phyloP scores from a whole-genome alignment of 2,329 filamentous ascomycete genomes.

The Xylaria sp. region DNA sequence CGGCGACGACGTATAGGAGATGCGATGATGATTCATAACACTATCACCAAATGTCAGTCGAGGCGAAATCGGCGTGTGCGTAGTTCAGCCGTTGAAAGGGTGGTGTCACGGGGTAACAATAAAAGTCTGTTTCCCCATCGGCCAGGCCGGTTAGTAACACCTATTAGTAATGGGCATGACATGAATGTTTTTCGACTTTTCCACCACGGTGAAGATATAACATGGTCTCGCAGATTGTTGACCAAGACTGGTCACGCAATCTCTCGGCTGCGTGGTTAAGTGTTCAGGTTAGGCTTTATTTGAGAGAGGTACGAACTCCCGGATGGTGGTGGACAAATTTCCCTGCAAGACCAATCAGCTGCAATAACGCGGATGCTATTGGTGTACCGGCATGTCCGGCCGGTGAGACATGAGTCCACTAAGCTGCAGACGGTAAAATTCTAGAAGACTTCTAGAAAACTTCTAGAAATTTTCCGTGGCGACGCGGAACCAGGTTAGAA shows the following conservation, averaged over 20 bases:
- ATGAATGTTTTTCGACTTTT: slow-evolving; percentile 3
- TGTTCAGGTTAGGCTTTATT: background rate
- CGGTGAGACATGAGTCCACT: slow-evolving; percentile 33
- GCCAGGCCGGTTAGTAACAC: slow-evolving; percentile 22
- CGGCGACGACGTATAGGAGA: background rate
- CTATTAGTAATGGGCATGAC: slow-evolving; percentile 13
- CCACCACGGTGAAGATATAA: background rate
- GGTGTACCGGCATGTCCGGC: slow-evolving; percentile 44
- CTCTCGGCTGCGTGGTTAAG: slow-evolving; percentile 2
- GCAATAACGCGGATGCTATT: slow-evolving; percentile 21
- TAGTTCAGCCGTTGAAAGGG: slow-evolving; percentile 7
- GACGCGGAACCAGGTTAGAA: slow-evolving; percentile 7
- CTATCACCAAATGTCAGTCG: slow-evolving; percentile 12
- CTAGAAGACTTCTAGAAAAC: slow-evolving; percentile 46
- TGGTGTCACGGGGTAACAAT: slow-evolving; percentile 17
- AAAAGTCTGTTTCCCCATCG: slow-evolving; percentile 14
- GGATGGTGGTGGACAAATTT: slow-evolving; percentile 19
- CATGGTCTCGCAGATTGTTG: background rate
- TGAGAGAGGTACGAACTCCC: background rate
- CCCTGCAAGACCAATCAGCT: background rate
- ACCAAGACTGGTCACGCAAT: slow-evolving; percentile 8
- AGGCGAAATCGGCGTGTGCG: slow-evolving; percentile 23
- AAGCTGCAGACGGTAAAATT: slow-evolving; percentile 40
- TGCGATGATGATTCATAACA: slow-evolving; percentile 13
- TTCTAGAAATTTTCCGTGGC: slow-evolving; percentile 35